Evolutionary conservation across 2,329 filamentous ascomycete genomes (phyloP).

Genomic region (Hypoxylon sp.): DNA sequence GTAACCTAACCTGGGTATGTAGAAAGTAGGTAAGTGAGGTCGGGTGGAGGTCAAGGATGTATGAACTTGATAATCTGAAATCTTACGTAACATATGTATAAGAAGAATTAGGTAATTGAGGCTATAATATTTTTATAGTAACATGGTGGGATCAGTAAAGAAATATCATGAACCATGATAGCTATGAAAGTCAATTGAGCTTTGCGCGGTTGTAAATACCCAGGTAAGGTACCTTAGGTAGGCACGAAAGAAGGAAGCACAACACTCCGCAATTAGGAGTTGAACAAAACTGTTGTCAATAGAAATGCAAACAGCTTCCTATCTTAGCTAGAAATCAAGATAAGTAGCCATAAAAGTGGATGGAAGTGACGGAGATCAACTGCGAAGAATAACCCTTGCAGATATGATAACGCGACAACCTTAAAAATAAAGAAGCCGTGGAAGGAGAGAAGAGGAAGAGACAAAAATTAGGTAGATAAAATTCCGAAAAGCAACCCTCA

Average conservation of each 20-base stretch:
- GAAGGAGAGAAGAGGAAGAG: too few relatives aligned
- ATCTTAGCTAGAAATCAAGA: constrained; percentile 22
- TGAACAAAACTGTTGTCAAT: background rate
- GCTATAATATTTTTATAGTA: background rate
- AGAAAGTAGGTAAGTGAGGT: too few relatives aligned
- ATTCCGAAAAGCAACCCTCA: background rate
- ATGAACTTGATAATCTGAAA: too few relatives aligned
- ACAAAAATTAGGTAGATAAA: background rate
- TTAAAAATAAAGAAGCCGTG: too few relatives aligned
- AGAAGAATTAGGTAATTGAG: background rate
- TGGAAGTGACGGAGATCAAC: constrained; percentile 2
- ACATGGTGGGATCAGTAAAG: background rate
- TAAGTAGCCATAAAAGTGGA: constrained; percentile 8
- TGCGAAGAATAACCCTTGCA: background rate
- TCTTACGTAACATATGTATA: background rate
- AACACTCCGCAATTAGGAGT: background rate
- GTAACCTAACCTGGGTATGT: constrained; percentile 2
- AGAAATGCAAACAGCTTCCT: constrained; percentile 30
- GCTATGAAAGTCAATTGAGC: too few relatives aligned
- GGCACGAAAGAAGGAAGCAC: too few relatives aligned
- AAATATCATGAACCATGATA: too few relatives aligned
- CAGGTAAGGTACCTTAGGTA: too few relatives aligned
- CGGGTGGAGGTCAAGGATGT: too few relatives aligned
- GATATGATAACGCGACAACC: too few relatives aligned
- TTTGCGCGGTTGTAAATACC: too few relatives aligned